Percentiles rank a stretch among this genome's conserved stretches.
Conservation (phyloP, 2,329 filamentous ascomycete species). For the Cordyceps cicadae region DNA sequence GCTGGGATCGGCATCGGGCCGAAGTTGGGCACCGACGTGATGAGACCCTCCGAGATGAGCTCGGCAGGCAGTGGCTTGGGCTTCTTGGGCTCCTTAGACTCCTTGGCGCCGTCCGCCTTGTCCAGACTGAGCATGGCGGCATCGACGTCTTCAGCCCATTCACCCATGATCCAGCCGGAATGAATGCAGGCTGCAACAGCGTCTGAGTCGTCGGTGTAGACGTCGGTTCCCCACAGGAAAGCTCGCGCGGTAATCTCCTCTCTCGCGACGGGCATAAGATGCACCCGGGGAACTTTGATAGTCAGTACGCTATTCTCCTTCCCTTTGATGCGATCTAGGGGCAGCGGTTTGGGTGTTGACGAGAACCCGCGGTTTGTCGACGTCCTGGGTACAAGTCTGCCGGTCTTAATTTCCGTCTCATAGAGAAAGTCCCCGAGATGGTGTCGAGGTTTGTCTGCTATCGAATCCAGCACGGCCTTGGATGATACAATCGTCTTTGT, state of each 20-base stretch:
- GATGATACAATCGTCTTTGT: slow-evolving; percentile 60
- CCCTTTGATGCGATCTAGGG: slow-evolving; percentile 60
- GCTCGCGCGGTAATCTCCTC: slow-evolving; percentile 76
- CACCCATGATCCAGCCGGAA: slow-evolving; percentile 82
- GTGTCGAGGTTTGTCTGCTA: slow-evolving; percentile 61
- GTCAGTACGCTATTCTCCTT: slow-evolving; percentile 88
- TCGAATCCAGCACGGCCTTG: slow-evolving; percentile 61
- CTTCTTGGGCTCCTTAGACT: slow-evolving; percentile 27
- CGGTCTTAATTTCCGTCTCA: slow-evolving; percentile 53
- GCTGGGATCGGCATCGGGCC: slow-evolving; percentile 56
- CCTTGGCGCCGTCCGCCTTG: slow-evolving; percentile 23
- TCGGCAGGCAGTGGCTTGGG: slow-evolving; percentile 19
- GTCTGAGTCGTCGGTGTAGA: slow-evolving; percentile 95
- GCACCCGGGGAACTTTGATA: slow-evolving; percentile 73
- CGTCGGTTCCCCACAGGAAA: slow-evolving; percentile 84
- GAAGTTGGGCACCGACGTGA: slow-evolving; percentile 46
- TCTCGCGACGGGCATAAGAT: slow-evolving; percentile 60
- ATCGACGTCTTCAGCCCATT: slow-evolving; percentile 75
- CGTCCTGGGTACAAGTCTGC: slow-evolving; percentile 35
- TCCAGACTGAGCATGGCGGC: slow-evolving; percentile 55
- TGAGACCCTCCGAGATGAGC: slow-evolving; percentile 33
- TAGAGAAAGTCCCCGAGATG: slow-evolving; percentile 85
- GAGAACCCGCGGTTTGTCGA: slow-evolving; percentile 35
- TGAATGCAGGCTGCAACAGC: slow-evolving; percentile 89
- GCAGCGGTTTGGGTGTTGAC: slow-evolving; percentile 62